A percentile compares a stretch with the other conserved stretches of the same genome.
phyloP scores from a whole-genome alignment of 192 early-diverging fungal genomes.

The Backusella westeae region DNA sequence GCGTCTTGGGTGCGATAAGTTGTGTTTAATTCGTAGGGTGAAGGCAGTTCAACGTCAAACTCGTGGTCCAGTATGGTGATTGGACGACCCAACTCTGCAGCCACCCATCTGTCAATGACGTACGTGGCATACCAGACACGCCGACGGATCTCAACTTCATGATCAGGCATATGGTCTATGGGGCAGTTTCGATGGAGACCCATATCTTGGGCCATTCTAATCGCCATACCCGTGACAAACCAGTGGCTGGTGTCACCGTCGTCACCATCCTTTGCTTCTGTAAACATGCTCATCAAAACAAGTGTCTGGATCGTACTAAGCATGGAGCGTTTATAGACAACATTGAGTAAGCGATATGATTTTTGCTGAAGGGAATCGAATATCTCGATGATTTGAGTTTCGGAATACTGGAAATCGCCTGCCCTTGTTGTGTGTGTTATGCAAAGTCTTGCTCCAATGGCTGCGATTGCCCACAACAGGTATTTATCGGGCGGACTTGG shows the following conservation, averaged over 20 bases:
- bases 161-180: conserved; percentile 45
- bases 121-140: conserved; percentile 77
- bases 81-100: conserved; percentile 37
- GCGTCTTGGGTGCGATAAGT: not conserved
- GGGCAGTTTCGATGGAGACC: conserved; percentile 68
- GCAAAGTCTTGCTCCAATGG: not conserved
- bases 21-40: conserved; percentile 22
- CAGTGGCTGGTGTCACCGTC: conserved; percentile 26
- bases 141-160: conserved; percentile 62
- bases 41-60: conserved; percentile 34
- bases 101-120: conserved; percentile 61
- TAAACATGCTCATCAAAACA: conserved; percentile 59
- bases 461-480: conserved; percentile 19
- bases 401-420: not conserved
- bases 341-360: conserved; percentile 57
- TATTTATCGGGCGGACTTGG: conserved; percentile 24
- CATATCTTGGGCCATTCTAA: conserved; percentile 76
- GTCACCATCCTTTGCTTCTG: not conserved
- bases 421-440: not conserved
- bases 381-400: not conserved
- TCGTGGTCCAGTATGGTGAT: conserved; percentile 43
- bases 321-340: conserved; percentile 53
- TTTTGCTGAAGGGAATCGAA: not conserved
- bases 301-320: conserved; percentile 64
- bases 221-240: conserved; percentile 42